Conservation (phyloP, 306 rosid species). For the Vicia faba region DNA sequence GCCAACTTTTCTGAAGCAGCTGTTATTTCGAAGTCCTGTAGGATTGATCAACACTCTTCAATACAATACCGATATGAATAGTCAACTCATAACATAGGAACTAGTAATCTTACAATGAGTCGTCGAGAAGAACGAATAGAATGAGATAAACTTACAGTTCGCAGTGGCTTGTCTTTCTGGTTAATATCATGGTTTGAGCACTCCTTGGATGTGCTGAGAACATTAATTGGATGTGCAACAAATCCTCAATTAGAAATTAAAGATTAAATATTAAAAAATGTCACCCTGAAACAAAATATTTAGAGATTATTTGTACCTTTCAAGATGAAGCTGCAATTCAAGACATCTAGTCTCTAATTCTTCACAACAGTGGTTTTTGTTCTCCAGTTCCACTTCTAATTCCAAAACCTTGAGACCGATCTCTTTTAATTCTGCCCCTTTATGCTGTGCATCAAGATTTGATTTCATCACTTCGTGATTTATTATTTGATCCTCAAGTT, state of each 20-base stretch:
- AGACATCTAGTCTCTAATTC: slow-evolving; percentile 74
- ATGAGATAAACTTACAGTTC: slow-evolving; percentile 62
- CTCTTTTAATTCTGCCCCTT: slow-evolving; percentile 56
- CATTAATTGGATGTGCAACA: slow-evolving; percentile 28
- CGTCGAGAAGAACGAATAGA: slow-evolving; percentile 19
- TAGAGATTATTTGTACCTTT: slow-evolving; percentile 52
- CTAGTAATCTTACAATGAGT: slow-evolving; percentile 10
- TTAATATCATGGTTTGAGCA: slow-evolving; percentile 39
- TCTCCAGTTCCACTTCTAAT: slow-evolving; percentile 68
- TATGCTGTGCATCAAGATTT: slow-evolving; percentile 55
- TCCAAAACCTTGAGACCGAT: slow-evolving; percentile 52
- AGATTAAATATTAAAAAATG: slow-evolving; percentile 13
- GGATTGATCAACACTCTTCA: slow-evolving; percentile 31
- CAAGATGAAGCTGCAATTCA: slow-evolving; percentile 75
- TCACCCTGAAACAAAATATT: slow-evolving; percentile 28
- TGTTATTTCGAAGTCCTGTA: slow-evolving; percentile 87
- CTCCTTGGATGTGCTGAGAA: slow-evolving; percentile 57
- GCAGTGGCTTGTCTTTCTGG: slow-evolving; percentile 62
- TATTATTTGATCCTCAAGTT: slow-evolving; percentile 49
- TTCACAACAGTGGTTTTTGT: slow-evolving; percentile 55
- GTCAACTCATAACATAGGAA: slow-evolving; percentile 31
- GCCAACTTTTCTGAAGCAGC: slow-evolving; percentile 92
- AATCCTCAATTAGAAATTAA: slow-evolving; percentile 33
- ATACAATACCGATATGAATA: slow-evolving; percentile 19
- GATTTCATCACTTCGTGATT: slow-evolving; percentile 47